Percentiles rank a stretch among this genome's conserved stretches.
Conservation (phyloP, 2,329 filamentous ascomycete species). For the Lachnellula willkommii region DNA sequence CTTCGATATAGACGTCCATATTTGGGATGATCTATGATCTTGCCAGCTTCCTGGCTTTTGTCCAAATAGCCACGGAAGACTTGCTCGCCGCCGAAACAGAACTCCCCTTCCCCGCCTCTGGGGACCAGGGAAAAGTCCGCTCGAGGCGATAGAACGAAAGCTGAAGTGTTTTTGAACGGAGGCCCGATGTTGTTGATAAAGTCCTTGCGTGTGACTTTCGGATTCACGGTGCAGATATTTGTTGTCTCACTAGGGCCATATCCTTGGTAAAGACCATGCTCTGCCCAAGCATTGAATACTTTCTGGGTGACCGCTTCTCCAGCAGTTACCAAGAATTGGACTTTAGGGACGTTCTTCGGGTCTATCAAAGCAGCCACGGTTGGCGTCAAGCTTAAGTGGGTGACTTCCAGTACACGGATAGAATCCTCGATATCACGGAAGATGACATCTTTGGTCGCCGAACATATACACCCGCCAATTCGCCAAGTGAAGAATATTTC, state of each 20-base stretch:
- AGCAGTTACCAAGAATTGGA: conserved; percentile 72
- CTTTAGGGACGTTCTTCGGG: conserved; percentile 61
- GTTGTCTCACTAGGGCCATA: conserved; percentile 85
- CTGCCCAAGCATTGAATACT: conserved; percentile 65
- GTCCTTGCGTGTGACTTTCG: conserved; percentile 51
- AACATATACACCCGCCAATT: conserved; percentile 71
- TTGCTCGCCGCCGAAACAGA: conserved; percentile 83
- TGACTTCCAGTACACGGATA: conserved; percentile 59
- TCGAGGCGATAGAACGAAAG: conserved; percentile 35
- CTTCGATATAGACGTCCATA: conserved; percentile 75
- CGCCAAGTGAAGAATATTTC: conserved; percentile 86
- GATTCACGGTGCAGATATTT: conserved; percentile 75
- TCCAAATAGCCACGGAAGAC: conserved; percentile 71
- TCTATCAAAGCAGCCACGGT: conserved; percentile 74
- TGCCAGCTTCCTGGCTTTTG: conserved; percentile 54
- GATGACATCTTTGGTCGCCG: conserved; percentile 66
- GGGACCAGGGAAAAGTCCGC: conserved; percentile 52
- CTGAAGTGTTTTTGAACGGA: conserved; percentile 68
- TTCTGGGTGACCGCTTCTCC: conserved; percentile 73
- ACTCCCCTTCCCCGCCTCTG: conserved; percentile 68
- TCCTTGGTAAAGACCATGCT: conserved; percentile 65
- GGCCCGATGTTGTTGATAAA: conserved; percentile 70
- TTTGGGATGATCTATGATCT: conserved; percentile 62
- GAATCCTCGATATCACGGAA: conserved; percentile 66
- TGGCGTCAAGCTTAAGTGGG: conserved; percentile 80